Evolutionary conservation across 371 early-diverging fungal genomes (phyloP).

Genomic region (Lichtheimia corymbifera): DNA sequence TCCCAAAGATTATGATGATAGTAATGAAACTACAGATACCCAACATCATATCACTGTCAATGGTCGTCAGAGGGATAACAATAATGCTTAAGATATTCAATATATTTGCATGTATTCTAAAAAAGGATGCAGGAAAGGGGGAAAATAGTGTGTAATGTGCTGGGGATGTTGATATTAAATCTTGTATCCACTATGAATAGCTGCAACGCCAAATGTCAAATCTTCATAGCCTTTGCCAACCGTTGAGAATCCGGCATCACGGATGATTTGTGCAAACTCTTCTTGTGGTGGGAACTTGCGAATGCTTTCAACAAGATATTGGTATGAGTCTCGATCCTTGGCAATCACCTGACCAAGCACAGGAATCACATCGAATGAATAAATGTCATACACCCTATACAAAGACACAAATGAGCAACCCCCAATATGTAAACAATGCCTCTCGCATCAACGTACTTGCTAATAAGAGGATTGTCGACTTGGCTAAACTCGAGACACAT

Average conservation of each 20-base stretch:
- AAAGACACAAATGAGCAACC: neutral
- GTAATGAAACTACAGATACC: too few relatives aligned
- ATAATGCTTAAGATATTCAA: neutral
- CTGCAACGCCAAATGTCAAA: slow-evolving; percentile 95
- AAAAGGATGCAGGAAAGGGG: slow-evolving; percentile 3
- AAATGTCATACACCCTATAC: slow-evolving; percentile 81
- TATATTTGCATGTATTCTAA: slow-evolving; percentile 4
- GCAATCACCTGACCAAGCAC: slow-evolving; percentile 87
- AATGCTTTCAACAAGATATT: slow-evolving; percentile 98
- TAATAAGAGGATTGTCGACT: slow-evolving; percentile 88
- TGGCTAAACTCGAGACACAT: slow-evolving; percentile 93
- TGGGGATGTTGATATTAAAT: slow-evolving; percentile 12
- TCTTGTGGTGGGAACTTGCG: slow-evolving; percentile 93
- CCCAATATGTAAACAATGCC: neutral
- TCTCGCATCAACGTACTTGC: slow-evolving; percentile 49
- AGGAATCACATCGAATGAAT: slow-evolving; percentile 95
- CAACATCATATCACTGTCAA: too few relatives aligned
- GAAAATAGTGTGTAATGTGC: too few relatives aligned
- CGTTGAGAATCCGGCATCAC: slow-evolving; percentile 88
- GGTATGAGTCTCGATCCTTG: slow-evolving; percentile 90
- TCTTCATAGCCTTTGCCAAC: slow-evolving; percentile 91
- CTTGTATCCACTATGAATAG: slow-evolving; percentile 67
- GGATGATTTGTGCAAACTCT: slow-evolving; percentile 88
- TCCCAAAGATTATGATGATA: too few relatives aligned
- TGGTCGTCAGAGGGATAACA: too few relatives aligned